Evolutionary conservation across 1,284 basidiomycete species (phyloP), one percentile per base, ranked within the genome.

Genomic region (Rhodotorula sp.): DNA sequence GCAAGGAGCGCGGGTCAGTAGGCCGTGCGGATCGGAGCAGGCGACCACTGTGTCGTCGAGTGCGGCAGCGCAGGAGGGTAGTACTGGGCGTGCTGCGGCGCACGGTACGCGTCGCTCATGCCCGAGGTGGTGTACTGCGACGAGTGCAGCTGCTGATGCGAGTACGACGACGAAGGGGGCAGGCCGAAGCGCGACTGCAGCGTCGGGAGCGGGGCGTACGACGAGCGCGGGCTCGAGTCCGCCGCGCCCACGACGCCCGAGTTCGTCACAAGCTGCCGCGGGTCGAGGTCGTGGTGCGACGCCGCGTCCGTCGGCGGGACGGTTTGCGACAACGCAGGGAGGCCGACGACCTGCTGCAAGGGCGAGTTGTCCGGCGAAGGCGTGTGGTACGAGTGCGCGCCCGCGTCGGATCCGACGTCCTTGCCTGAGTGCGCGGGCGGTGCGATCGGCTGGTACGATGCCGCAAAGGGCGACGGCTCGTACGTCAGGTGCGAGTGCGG

Each of bases 401-500:
- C n/a, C 10, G 52, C 16, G 55, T 27, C 5, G 49, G 27, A 9
- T 5, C 41, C 34, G 12, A 21, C 34, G 46, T 23, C 45, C 48
- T 57, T 42, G 14, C 34, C 34, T 5, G 34, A 34, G 34, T 34
- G 34, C 34, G 5, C 34, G 34, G 21, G 16, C 10, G 56, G 34
- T 1, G 64, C 34, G 64, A 65, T 12, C 10, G 64, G 64, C 34
- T 49, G 34, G 48, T 65, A 65, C 16, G 46, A 19, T 2, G 64
- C 7, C 16, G 56, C 13, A 49, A 65, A 65, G 19, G 34, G 48
- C 34, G 64, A 65, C 17, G 55, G 49, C 7, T 61, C 59, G 59
- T 67, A 61, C 23, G 54, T 52, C 41, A 63, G 25, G 49, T 68
- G 66, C 21, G 58, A 49, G 59, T 61, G 59, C 1, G n/a, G 27